phyloP scores from a whole-genome alignment of 495 filamentous ascomycete genomes.

The Penicillium chermesinum region DNA sequence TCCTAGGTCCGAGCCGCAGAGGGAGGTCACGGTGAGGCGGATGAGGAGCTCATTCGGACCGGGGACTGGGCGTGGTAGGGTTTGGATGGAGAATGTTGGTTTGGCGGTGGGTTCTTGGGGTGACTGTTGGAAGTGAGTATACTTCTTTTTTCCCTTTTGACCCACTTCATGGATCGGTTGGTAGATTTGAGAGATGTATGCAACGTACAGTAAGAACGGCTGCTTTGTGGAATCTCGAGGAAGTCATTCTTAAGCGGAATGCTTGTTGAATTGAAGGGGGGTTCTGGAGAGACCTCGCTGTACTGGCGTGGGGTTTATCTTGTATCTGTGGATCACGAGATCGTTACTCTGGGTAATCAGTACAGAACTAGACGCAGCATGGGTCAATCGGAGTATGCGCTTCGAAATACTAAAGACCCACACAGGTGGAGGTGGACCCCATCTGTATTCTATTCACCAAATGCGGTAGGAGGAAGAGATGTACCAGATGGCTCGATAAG shows the following conservation, averaged over 20 bases:
- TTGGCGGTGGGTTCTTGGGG: neutral
- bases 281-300: no score
- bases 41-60: neutral
- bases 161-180: neutral
- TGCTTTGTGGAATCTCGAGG: neutral
- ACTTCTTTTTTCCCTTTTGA: neutral
- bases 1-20: neutral
- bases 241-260: neutral
- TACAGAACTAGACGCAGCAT: no score
- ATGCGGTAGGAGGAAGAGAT: neutral
- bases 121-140: neutral
- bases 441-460: neutral
- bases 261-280: neutral
- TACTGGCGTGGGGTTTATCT: no score
- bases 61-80: neutral
- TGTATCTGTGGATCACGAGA: no score
- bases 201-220: neutral
- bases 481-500: neutral
- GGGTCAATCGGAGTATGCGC: neutral
- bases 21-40: neutral
- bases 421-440: neutral
- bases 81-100: neutral
- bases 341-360: no score
- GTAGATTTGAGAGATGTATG: neutral
- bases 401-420: neutral